A percentile compares a stretch with the other conserved stretches of the same genome.
Conservation (phyloP, 495 filamentous ascomycete genomes). For the Aspergillus ostianus region DNA sequence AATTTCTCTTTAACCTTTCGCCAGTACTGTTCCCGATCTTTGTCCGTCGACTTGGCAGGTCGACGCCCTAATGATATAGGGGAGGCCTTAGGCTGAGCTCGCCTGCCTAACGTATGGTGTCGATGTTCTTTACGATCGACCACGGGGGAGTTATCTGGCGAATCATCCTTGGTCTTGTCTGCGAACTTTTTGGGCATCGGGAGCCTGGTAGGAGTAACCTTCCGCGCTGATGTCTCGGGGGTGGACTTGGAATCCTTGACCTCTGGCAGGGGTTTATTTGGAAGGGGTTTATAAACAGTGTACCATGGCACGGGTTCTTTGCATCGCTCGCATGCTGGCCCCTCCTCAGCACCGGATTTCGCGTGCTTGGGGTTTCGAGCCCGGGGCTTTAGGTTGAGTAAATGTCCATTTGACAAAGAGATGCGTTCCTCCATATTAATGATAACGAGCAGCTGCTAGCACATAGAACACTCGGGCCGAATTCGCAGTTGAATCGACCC, state of each 20-base stretch:
- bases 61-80: slow-evolving; percentile 18
- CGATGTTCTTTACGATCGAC: slow-evolving; percentile 5
- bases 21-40: slow-evolving; percentile 34
- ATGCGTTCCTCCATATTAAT: slow-evolving; percentile 30
- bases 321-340: background rate
- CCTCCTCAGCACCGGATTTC: slow-evolving; percentile 3
- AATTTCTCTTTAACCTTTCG: slow-evolving; percentile 30
- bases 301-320: background rate
- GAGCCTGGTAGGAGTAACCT: slow-evolving; percentile 33
- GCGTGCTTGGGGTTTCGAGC: slow-evolving; percentile 13
- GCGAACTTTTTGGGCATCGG: slow-evolving; percentile 27
- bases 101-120: background rate
- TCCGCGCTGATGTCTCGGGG: slow-evolving; percentile 14
- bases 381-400: slow-evolving; percentile 36
- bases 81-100: slow-evolving; percentile 5
- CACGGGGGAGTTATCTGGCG: background rate
- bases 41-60: slow-evolving; percentile 19
- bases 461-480: slow-evolving; percentile 20
- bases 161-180: slow-evolving; percentile 21
- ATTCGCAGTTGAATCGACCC: slow-evolving; percentile 15
- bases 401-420: slow-evolving; percentile 33
- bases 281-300: background rate
- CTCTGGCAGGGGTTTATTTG: background rate
- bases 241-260: background rate
- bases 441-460: background rate